Evolutionary conservation across 441 rosid genomes (phyloP).

Genomic region (Dalechampia spathulata): DNA sequence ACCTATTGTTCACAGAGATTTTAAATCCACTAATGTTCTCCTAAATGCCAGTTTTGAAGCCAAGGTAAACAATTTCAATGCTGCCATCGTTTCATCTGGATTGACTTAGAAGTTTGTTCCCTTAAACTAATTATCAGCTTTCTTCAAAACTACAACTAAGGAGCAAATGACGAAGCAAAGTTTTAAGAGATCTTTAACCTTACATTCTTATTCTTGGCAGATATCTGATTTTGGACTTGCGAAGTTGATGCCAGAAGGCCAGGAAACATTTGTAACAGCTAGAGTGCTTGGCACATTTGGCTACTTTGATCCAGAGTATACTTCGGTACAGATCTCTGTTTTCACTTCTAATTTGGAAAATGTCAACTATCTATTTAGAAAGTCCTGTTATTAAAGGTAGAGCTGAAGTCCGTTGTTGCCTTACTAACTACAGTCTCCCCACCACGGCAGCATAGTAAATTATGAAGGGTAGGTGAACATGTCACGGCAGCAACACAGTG

Average conservation of each 20-base stretch:
- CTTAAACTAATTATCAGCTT: neutral
- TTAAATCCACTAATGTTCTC: constrained; percentile 85
- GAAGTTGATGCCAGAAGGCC: constrained; percentile 92
- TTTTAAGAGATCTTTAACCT: too few species aligned
- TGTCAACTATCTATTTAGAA: too few species aligned
- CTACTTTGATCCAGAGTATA: constrained; percentile 91
- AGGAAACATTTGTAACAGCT: constrained; percentile 70
- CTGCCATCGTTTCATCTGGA: too few species aligned
- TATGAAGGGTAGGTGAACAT: too few species aligned
- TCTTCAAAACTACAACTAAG: neutral
- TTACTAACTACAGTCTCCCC: too few species aligned
- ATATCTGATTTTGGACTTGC: constrained; percentile 96
- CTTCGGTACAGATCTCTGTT: constrained; percentile 46
- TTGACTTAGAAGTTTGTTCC: neutral
- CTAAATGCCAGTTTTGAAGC: constrained; percentile 71
- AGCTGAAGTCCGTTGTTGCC: too few species aligned
- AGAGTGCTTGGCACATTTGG: constrained; percentile 95
- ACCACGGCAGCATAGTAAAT: too few species aligned
- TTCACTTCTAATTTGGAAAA: neutral
- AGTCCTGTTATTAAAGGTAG: too few species aligned
- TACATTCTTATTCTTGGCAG: constrained; percentile 28
- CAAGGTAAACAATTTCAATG: constrained; percentile 52
- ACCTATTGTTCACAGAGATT: constrained; percentile 88
- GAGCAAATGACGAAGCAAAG: neutral
- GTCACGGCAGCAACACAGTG: too few species aligned